phyloP scores from a whole-genome alignment of 371 early-diverging fungal genomes.

The Rhizopus microsporus region DNA sequence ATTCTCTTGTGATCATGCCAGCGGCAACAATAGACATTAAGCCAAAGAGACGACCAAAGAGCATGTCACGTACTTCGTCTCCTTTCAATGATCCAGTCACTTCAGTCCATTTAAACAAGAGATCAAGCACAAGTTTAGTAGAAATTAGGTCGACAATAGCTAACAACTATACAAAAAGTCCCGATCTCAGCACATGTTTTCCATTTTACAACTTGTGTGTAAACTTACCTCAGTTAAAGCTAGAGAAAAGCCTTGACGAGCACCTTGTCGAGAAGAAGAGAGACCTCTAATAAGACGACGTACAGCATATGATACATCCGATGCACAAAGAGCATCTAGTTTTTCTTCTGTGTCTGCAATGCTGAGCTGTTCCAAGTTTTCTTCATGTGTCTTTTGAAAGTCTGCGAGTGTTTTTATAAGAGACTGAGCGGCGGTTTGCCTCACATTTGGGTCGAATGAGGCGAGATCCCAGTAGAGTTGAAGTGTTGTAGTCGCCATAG shows the following conservation, averaged over 20 bases:
- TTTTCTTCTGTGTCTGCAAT: constrained; percentile 59
- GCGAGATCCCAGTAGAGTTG: constrained; percentile 74
- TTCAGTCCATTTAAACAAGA: constrained; percentile 69
- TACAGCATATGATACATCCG: constrained; percentile 88
- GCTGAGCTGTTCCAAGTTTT: constrained; percentile 29
- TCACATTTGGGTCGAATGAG: constrained; percentile 55
- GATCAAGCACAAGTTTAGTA: constrained; percentile 63
- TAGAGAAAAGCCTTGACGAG: constrained; percentile 92
- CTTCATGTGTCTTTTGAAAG: constrained; percentile 52
- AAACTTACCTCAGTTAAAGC: constrained; percentile 81
- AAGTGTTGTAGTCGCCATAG: constrained; percentile 47
- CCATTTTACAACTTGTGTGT: not conserved
- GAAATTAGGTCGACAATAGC: constrained; percentile 48
- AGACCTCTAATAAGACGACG: constrained; percentile 88
- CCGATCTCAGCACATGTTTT: not conserved
- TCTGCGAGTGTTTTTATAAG: constrained; percentile 49
- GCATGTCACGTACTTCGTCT: constrained; percentile 86
- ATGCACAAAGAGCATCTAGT: constrained; percentile 60
- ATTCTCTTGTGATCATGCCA: constrained; percentile 70
- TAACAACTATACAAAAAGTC: constrained; percentile 30
- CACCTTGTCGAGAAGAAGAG: constrained; percentile 84
- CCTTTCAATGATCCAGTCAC: constrained; percentile 56
- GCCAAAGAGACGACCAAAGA: constrained; percentile 91
- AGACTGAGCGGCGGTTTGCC: constrained; percentile 54
- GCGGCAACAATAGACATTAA: constrained; percentile 79